Evolutionary conservation across 441 rosid species (phyloP), one percentile per base, ranked within the genome.

Genomic region (Hura crepitans): DNA sequence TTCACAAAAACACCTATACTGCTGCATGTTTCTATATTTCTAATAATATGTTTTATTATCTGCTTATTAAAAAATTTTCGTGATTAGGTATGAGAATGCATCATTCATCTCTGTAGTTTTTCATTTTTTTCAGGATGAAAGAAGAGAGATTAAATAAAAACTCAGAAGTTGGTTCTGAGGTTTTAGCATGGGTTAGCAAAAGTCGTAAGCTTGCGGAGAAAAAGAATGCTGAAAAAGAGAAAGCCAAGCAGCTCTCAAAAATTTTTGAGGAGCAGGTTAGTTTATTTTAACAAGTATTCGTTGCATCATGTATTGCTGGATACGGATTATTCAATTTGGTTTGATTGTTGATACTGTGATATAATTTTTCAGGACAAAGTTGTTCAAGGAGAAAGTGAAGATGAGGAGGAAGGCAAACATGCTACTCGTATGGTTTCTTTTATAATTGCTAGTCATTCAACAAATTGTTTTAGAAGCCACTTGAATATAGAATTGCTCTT

Each of bases 251-350:
- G 81, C 89, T 87, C 53, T 91, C 96, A 6, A 91, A 80, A 81
- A 64, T 81, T 74, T 91, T 95, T 82, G 98, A 92, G 85, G 98
- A 95, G 84, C 96, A 89, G 89, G 99, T 95, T 31, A 31, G 73
- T 76, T 46, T 70, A 35, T 28, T 33, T 23, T 43, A n/a, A 17
- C 23, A 20, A 25, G 1, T 39, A 18, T 56, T 72, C 39, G 30
- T 58, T 72, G 54, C 33, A 42, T 73, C 49, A 15, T 76, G 37
- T 51, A 6, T 71, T 54, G 20, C 73, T 72, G 15, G 22, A 42
- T 71, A 5, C 42, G 35, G 11, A 62, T 69, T 22, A 45, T 72
- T 69, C 58, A 30, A 30, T 45, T 25, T 62, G 54, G 56, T 70
- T 18, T 31, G 69, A 28, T 66, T 42, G 72, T 56, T 70, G 58